These are phyloP conservation scores for Goniomonas avonlea DNA, from an alignment of 78 protist species.

Conservation along the genomic window DNA sequence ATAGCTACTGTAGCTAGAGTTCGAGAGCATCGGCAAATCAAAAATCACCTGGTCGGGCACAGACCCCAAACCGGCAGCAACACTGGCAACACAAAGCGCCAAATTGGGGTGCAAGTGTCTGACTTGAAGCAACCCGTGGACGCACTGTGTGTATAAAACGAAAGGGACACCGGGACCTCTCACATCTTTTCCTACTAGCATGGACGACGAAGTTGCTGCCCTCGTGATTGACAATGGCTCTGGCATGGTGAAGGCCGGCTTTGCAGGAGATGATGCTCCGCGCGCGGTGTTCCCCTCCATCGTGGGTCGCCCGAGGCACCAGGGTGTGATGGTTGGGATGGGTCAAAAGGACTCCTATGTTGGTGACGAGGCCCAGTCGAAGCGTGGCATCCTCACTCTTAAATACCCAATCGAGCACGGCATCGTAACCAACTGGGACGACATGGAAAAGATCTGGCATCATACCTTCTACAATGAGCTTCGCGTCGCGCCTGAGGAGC, in stretches of 20 bases:
- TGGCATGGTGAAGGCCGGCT: conserved; percentile 93
- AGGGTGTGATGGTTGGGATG: conserved; percentile 65
- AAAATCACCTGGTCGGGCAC: too few relatives aligned
- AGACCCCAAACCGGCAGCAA: too few relatives aligned
- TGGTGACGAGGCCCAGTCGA: conserved; percentile 86
- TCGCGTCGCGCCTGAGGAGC: conserved; percentile 92
- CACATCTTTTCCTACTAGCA: too few relatives aligned
- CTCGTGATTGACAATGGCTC: conserved; percentile 88
- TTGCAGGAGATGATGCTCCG: conserved; percentile 76
- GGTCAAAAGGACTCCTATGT: conserved; percentile 78
- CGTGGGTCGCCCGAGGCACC: conserved; percentile 75
- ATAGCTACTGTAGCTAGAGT: too few relatives aligned
- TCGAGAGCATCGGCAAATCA: too few relatives aligned
- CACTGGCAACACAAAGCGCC: too few relatives aligned
- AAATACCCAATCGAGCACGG: conserved; percentile 96
- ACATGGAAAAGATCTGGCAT: conserved; percentile 94
- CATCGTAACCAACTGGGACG: conserved; percentile 96
- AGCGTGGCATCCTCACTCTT: conserved; percentile 75
- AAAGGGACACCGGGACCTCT: too few relatives aligned
- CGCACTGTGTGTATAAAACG: too few relatives aligned
- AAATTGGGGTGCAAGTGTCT: too few relatives aligned
- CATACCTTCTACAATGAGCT: conserved; percentile 92
- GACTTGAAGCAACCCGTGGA: too few relatives aligned
- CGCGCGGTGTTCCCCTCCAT: conserved; percentile 70
- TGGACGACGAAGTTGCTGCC: conserved; percentile 28